Conservation (phyloP, 73 alveolate genomes). For the Blepharisma stoltei region DNA sequence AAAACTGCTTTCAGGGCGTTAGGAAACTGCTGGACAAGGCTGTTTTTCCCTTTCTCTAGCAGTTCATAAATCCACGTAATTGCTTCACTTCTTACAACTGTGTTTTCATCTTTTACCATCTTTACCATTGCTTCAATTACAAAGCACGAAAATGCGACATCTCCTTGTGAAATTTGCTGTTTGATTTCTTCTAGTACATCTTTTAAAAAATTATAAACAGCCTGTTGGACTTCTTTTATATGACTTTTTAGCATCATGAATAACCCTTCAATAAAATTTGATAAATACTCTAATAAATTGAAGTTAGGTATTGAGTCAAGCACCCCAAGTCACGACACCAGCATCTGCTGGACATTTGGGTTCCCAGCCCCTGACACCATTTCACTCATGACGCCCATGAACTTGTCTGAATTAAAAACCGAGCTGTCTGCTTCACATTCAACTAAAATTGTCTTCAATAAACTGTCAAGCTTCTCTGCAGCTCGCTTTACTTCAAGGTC, state of each 20-base stretch:
- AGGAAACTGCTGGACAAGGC: not conserved
- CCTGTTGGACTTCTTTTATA: not conserved
- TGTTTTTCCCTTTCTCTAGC: conserved; percentile 1
- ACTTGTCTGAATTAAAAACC: not conserved
- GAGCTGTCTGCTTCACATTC: conserved; percentile 22
- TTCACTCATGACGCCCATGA: conserved; percentile 4
- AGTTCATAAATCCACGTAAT: conserved; percentile 18
- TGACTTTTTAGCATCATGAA: conserved; percentile 1
- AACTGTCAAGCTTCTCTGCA: conserved; percentile 19
- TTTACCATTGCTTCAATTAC: not conserved
- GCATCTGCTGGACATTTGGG: conserved; percentile 3
- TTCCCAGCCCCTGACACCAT: conserved; percentile 2
- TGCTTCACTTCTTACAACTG: not conserved
- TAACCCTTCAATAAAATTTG: conserved; percentile 19
- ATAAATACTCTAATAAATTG: not conserved
- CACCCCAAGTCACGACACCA: conserved; percentile 7
- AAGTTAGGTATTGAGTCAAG: conserved; percentile 21
- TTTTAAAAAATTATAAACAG: not conserved
- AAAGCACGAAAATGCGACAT: not conserved
- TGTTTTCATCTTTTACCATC: not conserved
- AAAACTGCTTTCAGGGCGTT: not conserved
- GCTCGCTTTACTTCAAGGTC: conserved; percentile 5
- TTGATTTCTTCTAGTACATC: not conserved
- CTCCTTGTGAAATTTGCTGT: not conserved
- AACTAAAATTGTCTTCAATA: conserved; percentile 9